Base-by-base conservation (phyloP, 805 yeast genomes). In the Starmera pachycereana region DNA sequence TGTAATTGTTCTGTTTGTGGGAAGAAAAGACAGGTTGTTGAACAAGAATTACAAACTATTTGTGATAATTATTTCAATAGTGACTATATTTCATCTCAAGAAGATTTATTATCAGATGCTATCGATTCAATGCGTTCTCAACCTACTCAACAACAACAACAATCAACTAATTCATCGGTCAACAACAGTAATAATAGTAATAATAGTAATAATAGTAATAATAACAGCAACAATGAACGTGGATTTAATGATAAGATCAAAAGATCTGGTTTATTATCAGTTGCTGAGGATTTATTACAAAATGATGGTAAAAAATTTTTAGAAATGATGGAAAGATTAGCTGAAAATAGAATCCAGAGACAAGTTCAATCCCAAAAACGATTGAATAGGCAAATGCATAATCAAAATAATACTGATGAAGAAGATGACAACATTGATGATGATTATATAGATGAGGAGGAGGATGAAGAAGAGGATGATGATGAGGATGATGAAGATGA, bases 1-100 rank as follows among this genome's bases (percentile, higher is more conserved):
- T 88, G 96, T 56, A 70, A 75, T 42, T 89, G 96, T 56, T 64
- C 78, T 4, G 76, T 76, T 14, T 89, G 96, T 62, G 90, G 89
- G 2, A 72, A 84, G 36, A 79, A 82, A 48, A 76, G 80, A 51
- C 60, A 66, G 38, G 76, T 85, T 12, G 72, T 86, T 46, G 92
- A 83, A 53, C 78, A 75, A 48, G 95, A 85, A 55, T 68, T 88
- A 51, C 87, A 79, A 50, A 73, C 72, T 40, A 71, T 85, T 7
- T 86, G 83, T 54, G 81, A 81, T 45, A 74, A 76, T 13, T 77
- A 80, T 51, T 79, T 78, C 45, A 77, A 73, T 32, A 49, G 52
- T 19, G 19, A 16, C 6, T 12, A 13, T 8, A 29, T 35, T 4
- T 8, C 29, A 11, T 30, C 27, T 11, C 19, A 25, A 9, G 9